A percentile compares a stretch with the other conserved stretches of the same genome.
phyloP scores from a whole-genome alignment of 805 yeast species.

The Limtongia smithiae region DNA sequence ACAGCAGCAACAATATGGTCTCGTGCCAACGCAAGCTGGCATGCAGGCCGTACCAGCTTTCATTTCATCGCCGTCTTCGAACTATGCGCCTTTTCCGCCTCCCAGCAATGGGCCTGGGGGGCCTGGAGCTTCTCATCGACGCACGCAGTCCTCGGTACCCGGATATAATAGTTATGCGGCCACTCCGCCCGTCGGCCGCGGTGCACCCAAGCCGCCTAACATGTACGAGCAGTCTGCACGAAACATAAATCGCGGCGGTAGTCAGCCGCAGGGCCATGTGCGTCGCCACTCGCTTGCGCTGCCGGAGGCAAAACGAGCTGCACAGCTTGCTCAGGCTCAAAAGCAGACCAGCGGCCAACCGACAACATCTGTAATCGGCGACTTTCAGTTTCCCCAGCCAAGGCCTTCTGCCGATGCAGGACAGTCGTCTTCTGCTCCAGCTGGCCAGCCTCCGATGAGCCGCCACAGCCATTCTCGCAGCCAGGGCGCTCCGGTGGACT shows the following conservation, averaged over 20 bases:
- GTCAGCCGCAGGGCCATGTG: slow-evolving; percentile 45
- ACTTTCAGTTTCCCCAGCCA: not conserved
- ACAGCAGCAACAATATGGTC: slow-evolving; percentile 54
- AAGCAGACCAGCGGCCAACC: slow-evolving; percentile 9
- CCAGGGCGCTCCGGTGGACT: slow-evolving; percentile 13
- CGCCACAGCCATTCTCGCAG: slow-evolving; percentile 22
- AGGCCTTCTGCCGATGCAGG: not conserved
- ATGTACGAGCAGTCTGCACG: slow-evolving; percentile 8
- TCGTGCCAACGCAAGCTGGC: slow-evolving; percentile 17
- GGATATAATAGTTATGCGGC: slow-evolving; percentile 22
- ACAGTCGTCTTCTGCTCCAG: not conserved
- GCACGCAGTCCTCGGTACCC: slow-evolving; percentile 38
- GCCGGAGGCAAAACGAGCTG: slow-evolving; percentile 91
- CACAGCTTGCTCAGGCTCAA: slow-evolving; percentile 85
- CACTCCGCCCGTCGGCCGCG: slow-evolving; percentile 6
- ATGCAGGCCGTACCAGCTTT: slow-evolving; percentile 15
- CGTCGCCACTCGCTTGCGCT: slow-evolving; percentile 91
- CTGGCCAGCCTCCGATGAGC: slow-evolving; percentile 7
- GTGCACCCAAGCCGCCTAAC: not conserved
- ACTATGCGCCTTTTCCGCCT: slow-evolving; percentile 8
- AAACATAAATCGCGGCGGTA: slow-evolving; percentile 11
- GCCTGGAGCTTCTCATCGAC: slow-evolving; percentile 33
- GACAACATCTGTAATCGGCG: not conserved
- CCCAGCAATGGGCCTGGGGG: not conserved
- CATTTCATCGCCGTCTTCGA: slow-evolving; percentile 15